phyloP scores from a whole-genome alignment of 2,329 filamentous ascomycete species.

The Alternaria burnsii region DNA sequence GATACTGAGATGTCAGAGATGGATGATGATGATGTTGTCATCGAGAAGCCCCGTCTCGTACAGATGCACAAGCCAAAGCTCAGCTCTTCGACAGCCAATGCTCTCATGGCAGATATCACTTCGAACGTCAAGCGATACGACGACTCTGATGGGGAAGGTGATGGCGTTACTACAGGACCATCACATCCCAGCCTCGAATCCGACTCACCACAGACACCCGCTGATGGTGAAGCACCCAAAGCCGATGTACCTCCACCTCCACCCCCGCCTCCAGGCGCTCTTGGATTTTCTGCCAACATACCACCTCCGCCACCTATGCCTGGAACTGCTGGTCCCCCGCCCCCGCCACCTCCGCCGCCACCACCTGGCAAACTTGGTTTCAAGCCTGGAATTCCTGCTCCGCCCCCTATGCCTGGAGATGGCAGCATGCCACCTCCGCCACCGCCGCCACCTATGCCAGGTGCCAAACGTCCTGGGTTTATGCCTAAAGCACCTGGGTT shows the following conservation, averaged over 20 bases:
- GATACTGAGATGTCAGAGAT: slow-evolving; percentile 45
- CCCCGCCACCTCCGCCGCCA: slow-evolving; percentile 59
- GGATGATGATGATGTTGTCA: slow-evolving; percentile 65
- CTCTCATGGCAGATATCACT: slow-evolving; percentile 75
- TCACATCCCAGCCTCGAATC: slow-evolving; percentile 79
- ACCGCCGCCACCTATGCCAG: slow-evolving; percentile 68
- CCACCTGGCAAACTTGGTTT: slow-evolving; percentile 57
- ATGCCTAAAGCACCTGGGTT: slow-evolving; percentile 68
- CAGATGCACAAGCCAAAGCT: slow-evolving; percentile 78
- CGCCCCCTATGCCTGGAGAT: slow-evolving; percentile 61
- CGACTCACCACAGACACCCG: slow-evolving; percentile 72
- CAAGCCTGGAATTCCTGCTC: slow-evolving; percentile 54
- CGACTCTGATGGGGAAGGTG: slow-evolving; percentile 75
- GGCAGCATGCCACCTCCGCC: slow-evolving; percentile 60
- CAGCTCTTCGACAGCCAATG: slow-evolving; percentile 68
- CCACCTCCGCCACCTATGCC: slow-evolving; percentile 59
- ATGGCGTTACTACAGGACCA: slow-evolving; percentile 75
- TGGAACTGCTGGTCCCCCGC: slow-evolving; percentile 57
- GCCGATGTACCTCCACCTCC: slow-evolving; percentile 56
- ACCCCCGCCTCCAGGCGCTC: slow-evolving; percentile 48
- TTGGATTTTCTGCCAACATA: slow-evolving; percentile 50
- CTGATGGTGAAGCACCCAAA: slow-evolving; percentile 60
- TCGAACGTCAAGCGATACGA: slow-evolving; percentile 78
- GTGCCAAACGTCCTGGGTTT: slow-evolving; percentile 72
- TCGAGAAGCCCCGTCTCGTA: slow-evolving; percentile 81